A percentile compares a stretch with the other conserved stretches of the same genome.
phyloP scores from a whole-genome alignment of 768 basidiomycete genomes.

The Mycena rosella region DNA sequence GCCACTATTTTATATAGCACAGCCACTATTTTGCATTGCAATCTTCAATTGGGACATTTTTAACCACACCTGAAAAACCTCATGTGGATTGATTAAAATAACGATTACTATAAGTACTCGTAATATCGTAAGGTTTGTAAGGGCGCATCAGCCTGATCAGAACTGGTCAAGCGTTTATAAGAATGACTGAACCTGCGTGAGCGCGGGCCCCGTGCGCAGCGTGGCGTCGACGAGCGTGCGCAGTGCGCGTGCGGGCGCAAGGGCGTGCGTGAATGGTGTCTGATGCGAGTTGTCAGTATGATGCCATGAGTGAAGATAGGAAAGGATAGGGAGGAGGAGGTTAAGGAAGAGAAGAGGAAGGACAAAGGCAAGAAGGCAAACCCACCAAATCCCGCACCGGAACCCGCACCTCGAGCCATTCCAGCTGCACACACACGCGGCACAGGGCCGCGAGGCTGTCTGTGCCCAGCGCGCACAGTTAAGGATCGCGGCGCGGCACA shows the following conservation, averaged over 20 bases:
- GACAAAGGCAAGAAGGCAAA: neutral
- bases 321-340: constrained; percentile 5
- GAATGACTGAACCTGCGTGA: too few species aligned
- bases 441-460: constrained; percentile 58
- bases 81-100: too few species aligned
- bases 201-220: constrained; percentile 52
- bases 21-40: too few species aligned
- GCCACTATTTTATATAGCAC: too few species aligned
- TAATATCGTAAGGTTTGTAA: too few species aligned
- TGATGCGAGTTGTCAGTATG: constrained; percentile 15
- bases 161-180: too few species aligned
- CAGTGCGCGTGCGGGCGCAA: constrained; percentile 53
- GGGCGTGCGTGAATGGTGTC: constrained; percentile 50
- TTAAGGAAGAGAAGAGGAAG: too few species aligned
- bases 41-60: too few species aligned
- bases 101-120: too few species aligned
- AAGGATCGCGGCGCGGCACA: constrained; percentile 61
- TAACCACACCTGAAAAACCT: too few species aligned
- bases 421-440: constrained; percentile 57
- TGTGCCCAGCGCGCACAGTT: constrained; percentile 57
- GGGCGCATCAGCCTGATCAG: too few species aligned
- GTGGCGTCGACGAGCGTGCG: constrained; percentile 63
- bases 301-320: too few species aligned
- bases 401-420: constrained; percentile 63
- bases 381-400: constrained; percentile 65